phyloP scores from a whole-genome alignment of 495 filamentous ascomycete genomes.

The Penicillium daleae region DNA sequence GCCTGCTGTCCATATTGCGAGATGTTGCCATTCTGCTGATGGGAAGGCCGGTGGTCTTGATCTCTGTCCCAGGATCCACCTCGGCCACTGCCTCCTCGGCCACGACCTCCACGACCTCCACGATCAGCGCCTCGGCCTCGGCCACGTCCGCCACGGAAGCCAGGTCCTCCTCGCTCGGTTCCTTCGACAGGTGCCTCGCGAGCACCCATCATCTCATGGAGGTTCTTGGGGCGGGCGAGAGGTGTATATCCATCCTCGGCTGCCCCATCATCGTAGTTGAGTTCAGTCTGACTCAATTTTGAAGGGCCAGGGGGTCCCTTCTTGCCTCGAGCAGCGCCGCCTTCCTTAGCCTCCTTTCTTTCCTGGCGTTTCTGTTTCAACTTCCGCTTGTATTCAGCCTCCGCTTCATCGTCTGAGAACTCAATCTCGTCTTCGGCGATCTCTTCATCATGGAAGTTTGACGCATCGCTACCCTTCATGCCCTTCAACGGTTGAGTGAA shows the following conservation, averaged over 20 bases:
- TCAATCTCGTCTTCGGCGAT: conserved; percentile 82
- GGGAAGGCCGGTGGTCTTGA: conserved; percentile 41
- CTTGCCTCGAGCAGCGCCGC: conserved; percentile 38
- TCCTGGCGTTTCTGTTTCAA: conserved; percentile 62
- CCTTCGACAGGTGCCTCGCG: conserved; percentile 54
- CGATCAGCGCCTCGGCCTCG: conserved; percentile 50
- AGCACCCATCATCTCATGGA: conserved; percentile 55
- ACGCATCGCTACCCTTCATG: conserved; percentile 86
- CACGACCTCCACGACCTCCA: conserved; percentile 50
- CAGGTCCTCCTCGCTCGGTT: conserved; percentile 31
- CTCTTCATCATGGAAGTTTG: conserved; percentile 93
- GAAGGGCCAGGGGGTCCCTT: conserved; percentile 38
- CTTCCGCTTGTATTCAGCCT: conserved; percentile 78
- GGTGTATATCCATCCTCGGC: conserved; percentile 65
- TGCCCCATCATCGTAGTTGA: conserved; percentile 61
- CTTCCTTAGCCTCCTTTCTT: conserved; percentile 47
- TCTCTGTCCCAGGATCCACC: conserved; percentile 53
- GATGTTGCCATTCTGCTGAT: conserved; percentile 32
- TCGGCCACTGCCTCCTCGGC: conserved; percentile 46
- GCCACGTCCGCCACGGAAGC: conserved; percentile 45
- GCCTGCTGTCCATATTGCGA: conserved; percentile 19
- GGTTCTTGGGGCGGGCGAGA: conserved; percentile 63
- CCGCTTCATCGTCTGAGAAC: conserved; percentile 95
- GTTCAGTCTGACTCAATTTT: conserved; percentile 47
- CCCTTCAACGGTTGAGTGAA: conserved; percentile 79